These are phyloP conservation scores for Cicer cuneatum DNA, from an alignment of 306 rosid species.

Conservation along the genomic window DNA sequence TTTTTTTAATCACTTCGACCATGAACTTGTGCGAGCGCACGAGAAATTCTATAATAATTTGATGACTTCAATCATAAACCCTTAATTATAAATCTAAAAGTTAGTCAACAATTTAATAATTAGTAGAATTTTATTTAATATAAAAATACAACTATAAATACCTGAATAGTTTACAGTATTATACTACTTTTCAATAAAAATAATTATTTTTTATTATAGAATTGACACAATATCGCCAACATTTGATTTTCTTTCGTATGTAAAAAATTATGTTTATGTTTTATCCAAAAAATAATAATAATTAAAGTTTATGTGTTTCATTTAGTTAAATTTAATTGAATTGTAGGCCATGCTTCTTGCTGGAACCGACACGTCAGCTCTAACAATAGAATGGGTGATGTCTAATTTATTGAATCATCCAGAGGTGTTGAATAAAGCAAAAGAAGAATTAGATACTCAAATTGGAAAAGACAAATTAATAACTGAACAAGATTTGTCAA, in stretches of 20 bases:
- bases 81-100: too few species aligned
- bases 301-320: neutral
- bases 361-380: slow-evolving; percentile 41
- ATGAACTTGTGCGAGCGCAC: too few species aligned
- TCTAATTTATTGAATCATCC: slow-evolving; percentile 41
- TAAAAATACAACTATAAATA: too few species aligned
- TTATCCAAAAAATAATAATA: neutral
- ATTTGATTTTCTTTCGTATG: neutral
- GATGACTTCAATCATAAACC: too few species aligned
- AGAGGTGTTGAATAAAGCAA: slow-evolving; percentile 30
- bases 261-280: too few species aligned
- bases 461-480: slow-evolving; percentile 36
- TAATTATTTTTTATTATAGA: too few species aligned
- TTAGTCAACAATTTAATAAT: too few species aligned
- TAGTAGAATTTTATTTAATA: too few species aligned
- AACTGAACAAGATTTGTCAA: slow-evolving; percentile 39
- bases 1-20: too few species aligned
- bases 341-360: slow-evolving; percentile 45
- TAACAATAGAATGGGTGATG: slow-evolving; percentile 45
- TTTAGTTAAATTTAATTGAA: neutral
- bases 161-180: too few species aligned
- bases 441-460: slow-evolving; percentile 24
- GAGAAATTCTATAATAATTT: too few species aligned
- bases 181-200: too few species aligned
- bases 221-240: neutral